Conservation (phyloP, 2,329 filamentous ascomycete genomes). For the Diplodia scrobiculata region DNA sequence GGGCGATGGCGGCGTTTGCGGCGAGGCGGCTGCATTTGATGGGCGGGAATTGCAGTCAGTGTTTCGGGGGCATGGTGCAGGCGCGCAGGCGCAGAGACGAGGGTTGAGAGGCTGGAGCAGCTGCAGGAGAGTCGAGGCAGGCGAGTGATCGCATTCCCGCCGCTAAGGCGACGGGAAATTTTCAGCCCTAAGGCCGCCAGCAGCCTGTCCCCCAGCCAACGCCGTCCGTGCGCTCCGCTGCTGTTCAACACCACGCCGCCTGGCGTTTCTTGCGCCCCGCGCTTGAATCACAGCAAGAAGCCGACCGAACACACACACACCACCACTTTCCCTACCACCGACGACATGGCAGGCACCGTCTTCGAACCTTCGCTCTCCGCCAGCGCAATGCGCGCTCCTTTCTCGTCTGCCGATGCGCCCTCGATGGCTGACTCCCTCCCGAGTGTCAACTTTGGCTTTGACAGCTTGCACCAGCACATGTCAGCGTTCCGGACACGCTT, state of each 20-base stretch:
- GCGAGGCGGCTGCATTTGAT: slow-evolving; percentile 4
- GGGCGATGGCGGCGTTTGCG: slow-evolving; percentile 4
- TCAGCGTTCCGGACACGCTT: slow-evolving; percentile 86
- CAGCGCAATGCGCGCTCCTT: slow-evolving; percentile 61
- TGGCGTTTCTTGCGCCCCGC: background rate
- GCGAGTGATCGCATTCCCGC: slow-evolving; percentile 21
- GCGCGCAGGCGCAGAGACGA: slow-evolving; percentile 6
- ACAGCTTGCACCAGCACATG: slow-evolving; percentile 94
- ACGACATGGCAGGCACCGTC: slow-evolving; percentile 50
- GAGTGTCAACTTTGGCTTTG: slow-evolving; percentile 91
- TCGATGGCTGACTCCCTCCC: slow-evolving; percentile 79
- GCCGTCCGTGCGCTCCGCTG: background rate
- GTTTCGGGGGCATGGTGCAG: slow-evolving; percentile 5
- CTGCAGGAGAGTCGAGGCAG: slow-evolving; percentile 6
- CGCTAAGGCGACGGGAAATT: slow-evolving; percentile 12
- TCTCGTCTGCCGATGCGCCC: slow-evolving; percentile 58
- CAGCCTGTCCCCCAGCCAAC: background rate
- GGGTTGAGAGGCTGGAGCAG: background rate
- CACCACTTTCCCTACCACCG: background rate
- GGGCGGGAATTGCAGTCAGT: slow-evolving; percentile 5
- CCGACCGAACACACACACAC: background rate
- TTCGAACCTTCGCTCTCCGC: slow-evolving; percentile 72
- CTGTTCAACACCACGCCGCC: background rate
- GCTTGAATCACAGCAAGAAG: background rate
- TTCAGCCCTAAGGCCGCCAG: slow-evolving; percentile 15